phyloP scores from a whole-genome alignment of 352 stramenopile genomes.

The Pythium rishiriense region DNA sequence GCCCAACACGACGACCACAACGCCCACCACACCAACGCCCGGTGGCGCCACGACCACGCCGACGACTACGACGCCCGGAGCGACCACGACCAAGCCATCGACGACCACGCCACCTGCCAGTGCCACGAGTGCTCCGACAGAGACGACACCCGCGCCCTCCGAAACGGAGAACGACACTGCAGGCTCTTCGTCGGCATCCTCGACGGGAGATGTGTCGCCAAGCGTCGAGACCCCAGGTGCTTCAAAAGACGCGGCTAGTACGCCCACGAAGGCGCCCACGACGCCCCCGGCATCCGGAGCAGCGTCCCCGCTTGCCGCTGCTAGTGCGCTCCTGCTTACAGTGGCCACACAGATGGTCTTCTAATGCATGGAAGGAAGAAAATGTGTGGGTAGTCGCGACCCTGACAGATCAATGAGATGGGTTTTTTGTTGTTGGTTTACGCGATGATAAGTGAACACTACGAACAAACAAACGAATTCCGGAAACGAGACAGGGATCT shows the following conservation, averaged over 20 bases:
- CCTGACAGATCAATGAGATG: not conserved
- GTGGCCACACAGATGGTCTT: not conserved
- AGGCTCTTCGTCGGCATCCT: not conserved
- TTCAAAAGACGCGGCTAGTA: not conserved
- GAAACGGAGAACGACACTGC: not conserved
- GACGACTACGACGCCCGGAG: conserved; percentile 1
- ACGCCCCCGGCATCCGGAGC: not conserved
- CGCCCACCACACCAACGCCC: not conserved
- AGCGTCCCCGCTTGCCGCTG: not conserved
- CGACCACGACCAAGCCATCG: not conserved
- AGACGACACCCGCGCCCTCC: not conserved
- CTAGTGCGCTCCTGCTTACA: not conserved
- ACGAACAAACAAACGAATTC: too few species aligned
- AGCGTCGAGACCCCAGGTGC: not conserved
- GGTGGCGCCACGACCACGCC: not conserved
- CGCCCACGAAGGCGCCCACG: not conserved
- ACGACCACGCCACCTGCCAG: not conserved
- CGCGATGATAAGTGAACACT: too few species aligned
- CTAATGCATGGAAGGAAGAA: not conserved
- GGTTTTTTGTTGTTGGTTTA: too few species aligned
- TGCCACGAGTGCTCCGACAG: too few species aligned
- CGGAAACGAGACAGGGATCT: not conserved
- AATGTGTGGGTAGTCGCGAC: not conserved
- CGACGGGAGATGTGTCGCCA: not conserved
- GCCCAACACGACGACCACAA: not conserved